Conservation (phyloP, 2,329 filamentous ascomycete genomes). For the Xylariales sp. region DNA sequence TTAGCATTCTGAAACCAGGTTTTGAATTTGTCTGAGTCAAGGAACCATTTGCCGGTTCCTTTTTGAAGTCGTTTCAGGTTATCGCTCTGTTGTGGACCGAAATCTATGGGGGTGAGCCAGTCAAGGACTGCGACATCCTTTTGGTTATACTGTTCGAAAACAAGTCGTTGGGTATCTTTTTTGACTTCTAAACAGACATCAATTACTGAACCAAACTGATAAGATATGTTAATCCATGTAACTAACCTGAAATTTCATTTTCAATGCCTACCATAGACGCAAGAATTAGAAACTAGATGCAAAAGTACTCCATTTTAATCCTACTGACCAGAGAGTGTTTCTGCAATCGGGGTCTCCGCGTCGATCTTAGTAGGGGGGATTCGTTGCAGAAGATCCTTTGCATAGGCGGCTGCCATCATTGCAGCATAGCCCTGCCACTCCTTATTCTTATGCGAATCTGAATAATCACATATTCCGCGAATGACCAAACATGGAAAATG, state of each 20-base stretch:
- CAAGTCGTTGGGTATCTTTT: no score
- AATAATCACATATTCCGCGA: conserved; percentile 23
- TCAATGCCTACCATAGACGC: no score
- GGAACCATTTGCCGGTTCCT: not conserved
- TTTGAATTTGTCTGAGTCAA: not conserved
- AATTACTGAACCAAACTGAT: no score
- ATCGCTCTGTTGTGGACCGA: not conserved
- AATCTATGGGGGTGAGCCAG: not conserved
- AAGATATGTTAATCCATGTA: no score
- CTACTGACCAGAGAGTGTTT: not conserved
- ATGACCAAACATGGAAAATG: conserved; percentile 1
- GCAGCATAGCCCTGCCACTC: conserved; percentile 20
- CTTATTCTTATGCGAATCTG: conserved; percentile 20
- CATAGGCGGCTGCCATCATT: conserved; percentile 19
- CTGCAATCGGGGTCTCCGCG: not conserved
- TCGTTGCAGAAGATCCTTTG: conserved; percentile 13
- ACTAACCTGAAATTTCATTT: no score
- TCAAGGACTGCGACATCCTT: not conserved
- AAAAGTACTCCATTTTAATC: no score
- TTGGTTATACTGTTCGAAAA: no score
- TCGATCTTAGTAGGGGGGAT: conserved; percentile 8
- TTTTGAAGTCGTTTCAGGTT: not conserved
- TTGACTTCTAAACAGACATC: no score
- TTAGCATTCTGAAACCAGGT: not conserved
- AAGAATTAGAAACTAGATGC: no score